Evolutionary conservation across 148 eudicot genomes (phyloP), one percentile per base, ranked within the genome.

Genomic region (Nepenthes mirabilis): DNA sequence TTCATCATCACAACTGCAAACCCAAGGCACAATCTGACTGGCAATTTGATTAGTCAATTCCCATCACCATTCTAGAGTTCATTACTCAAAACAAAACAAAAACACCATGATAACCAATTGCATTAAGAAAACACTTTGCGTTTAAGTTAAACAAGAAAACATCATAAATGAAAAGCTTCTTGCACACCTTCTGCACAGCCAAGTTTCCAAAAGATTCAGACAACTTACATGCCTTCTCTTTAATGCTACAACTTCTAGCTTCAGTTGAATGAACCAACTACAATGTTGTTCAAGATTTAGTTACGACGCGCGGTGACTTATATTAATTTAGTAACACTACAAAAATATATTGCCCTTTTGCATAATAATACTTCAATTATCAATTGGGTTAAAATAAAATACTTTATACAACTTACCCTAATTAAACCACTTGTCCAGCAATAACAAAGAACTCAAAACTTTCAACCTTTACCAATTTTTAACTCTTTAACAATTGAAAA

Each of bases 161-260:
- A 23, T 11, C 43, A 23, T 32, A 54, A 36, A 58, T 32, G 11
- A 62, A 23, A 55, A 23, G 33, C 54, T 37, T 4, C 13, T 55
- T 32, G 23, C 61, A 49, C 66, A 88, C 98, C 98, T 88, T 91
- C 65, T 91, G 98, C 63, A 88, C 88, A 12, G 88, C 98, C 65
- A 88, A 91, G 72, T 91, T 91, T n/a, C 98, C 96, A 71, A 91
- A 91, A 52, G 88, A 96, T 83, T 88, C 96, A 51, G 88, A 88
- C 78, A 91, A 75, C 67, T 71, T 78, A 66, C 83, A 76, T 66
- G 74, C 90, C 74, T 85, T 91, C 71, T 82, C 91, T 57, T 88
- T 90, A 66, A 14, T 52, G 49, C 79, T 72, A 78, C 94, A 85
- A 47, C 63, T 75, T 91, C 98, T 70, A 91, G 71, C 79, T 88